Evolutionary conservation across 176 grass and related monocot genomes (phyloP).

Genomic region (Hyparrhenia diplandra): DNA sequence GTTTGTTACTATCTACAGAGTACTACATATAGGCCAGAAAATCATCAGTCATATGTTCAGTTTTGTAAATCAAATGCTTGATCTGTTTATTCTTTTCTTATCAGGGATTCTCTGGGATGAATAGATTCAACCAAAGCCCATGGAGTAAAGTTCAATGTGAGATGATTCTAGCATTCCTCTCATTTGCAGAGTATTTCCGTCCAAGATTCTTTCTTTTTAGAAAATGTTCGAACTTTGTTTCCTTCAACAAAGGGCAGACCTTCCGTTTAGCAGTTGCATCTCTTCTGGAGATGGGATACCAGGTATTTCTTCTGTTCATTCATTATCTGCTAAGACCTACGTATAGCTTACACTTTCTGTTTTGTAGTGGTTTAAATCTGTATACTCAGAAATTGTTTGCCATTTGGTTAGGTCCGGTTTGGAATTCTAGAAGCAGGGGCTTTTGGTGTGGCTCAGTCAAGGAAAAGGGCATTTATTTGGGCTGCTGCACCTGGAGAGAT

Average conservation of each 20-base stretch:
- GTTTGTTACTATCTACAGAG: constrained; percentile 42
- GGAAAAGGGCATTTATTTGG: constrained; percentile 98
- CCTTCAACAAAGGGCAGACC: constrained; percentile 98
- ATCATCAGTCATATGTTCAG: background rate
- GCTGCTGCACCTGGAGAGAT: constrained; percentile 84
- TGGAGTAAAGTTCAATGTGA: constrained; percentile 99
- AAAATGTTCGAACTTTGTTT: constrained; percentile 98
- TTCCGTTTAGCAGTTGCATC: constrained; percentile 91
- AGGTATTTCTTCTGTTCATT: constrained; percentile 50
- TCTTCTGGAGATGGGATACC: constrained; percentile 95
- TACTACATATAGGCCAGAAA: background rate
- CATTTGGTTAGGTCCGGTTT: constrained; percentile 74
- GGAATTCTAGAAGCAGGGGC: constrained; percentile 94
- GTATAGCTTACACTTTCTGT: background rate
- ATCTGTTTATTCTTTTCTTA: constrained; percentile 22
- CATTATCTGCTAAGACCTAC: constrained; percentile 22
- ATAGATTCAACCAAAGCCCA: constrained; percentile 92
- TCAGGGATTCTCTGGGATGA: constrained; percentile 99
- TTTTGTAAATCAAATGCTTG: background rate
- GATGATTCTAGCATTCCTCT: constrained; percentile 98
- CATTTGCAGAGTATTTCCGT: constrained; percentile 92
- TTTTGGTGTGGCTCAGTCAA: constrained; percentile 93
- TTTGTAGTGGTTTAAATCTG: background rate
- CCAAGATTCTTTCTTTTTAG: constrained; percentile 93
- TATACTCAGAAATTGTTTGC: constrained; percentile 28